Evolutionary conservation across 148 eudicot species (phyloP).

Genomic region (Cornus florida): DNA sequence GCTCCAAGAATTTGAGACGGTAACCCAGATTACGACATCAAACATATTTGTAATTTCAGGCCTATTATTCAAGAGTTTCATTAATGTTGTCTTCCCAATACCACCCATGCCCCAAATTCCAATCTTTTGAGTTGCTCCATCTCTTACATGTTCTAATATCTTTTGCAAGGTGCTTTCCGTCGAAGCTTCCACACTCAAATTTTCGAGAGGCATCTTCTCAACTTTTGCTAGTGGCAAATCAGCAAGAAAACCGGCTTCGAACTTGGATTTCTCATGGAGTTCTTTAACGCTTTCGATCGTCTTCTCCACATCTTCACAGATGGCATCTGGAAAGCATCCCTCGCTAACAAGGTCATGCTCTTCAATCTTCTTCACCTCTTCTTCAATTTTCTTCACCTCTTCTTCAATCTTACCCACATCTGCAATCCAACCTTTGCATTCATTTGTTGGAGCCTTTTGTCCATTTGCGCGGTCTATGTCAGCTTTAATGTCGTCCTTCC

Average conservation of each 20-base stretch:
- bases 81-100: neutral
- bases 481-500: neutral
- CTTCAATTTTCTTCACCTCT: constrained; percentile 14
- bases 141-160: neutral
- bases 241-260: neutral
- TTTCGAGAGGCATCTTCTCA: neutral
- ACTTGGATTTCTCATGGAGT: neutral
- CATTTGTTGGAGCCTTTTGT: neutral
- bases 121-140: neutral
- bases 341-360: no score
- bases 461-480: neutral
- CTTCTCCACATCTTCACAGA: neutral
- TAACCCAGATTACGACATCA: neutral
- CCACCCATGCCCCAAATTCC: neutral
- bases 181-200: neutral
- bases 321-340: no score
- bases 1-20: neutral
- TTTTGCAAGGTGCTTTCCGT: neutral
- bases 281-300: neutral
- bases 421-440: neutral
- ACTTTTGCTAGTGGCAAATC: neutral
- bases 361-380: no score
- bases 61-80: neutral
- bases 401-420: neutral
- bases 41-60: neutral